Conservation (phyloP, 1,284 basidiomycete species). For the Trametes hirsuta region DNA sequence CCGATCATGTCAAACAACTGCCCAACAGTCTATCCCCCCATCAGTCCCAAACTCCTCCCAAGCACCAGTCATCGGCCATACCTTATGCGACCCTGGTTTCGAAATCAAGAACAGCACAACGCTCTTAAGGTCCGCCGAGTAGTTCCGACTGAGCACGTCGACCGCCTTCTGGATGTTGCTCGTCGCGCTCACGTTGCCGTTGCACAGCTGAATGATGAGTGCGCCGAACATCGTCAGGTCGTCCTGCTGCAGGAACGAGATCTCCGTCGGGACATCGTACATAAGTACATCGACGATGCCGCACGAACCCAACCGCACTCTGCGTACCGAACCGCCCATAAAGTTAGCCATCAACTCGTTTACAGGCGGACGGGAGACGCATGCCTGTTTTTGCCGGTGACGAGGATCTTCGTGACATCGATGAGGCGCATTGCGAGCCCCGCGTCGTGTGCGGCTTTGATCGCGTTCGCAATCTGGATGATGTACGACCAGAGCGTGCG, state of each 20-base stretch:
- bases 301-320: slow-evolving; percentile 81
- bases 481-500: slow-evolving; percentile 94
- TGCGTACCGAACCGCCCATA: slow-evolving; percentile 6
- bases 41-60: background rate
- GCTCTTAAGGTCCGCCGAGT: slow-evolving; percentile 84
- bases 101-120: slow-evolving; percentile 80
- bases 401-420: slow-evolving; percentile 86
- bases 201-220: slow-evolving; percentile 83
- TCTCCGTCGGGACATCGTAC: slow-evolving; percentile 70
- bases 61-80: slow-evolving; percentile 25
- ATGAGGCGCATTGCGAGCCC: slow-evolving; percentile 85
- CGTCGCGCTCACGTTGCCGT: slow-evolving; percentile 62
- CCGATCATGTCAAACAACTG: slow-evolving; percentile 84
- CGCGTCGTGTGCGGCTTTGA: slow-evolving; percentile 84
- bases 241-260: slow-evolving; percentile 77
- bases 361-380: slow-evolving; percentile 17
- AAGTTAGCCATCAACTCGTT: background rate
- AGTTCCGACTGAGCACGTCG: slow-evolving; percentile 76
- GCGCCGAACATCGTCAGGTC: slow-evolving; percentile 89
- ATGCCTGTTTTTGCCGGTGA: slow-evolving; percentile 89
- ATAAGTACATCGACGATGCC: slow-evolving; percentile 85
- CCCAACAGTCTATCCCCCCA: slow-evolving; percentile 62
- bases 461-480: slow-evolving; percentile 86
- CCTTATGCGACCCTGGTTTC: slow-evolving; percentile 70
- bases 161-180: slow-evolving; percentile 76